phyloP scores from a whole-genome alignment of 2,329 filamentous ascomycete species.

The Beauveria bassiana region DNA sequence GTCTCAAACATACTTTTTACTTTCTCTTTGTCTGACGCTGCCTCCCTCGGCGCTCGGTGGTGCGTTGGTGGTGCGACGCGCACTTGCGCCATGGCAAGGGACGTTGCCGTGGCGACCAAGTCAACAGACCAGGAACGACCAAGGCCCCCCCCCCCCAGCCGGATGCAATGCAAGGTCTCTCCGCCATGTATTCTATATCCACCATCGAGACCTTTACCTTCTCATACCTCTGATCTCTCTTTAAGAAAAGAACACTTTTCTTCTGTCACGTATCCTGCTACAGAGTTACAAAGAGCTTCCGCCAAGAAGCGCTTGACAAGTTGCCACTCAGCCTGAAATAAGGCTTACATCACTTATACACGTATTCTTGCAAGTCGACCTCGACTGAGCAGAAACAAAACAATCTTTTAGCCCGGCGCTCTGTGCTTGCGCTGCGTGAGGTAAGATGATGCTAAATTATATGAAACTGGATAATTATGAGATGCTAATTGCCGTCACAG shows the following conservation, averaged over 20 bases:
- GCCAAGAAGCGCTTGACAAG: conserved; percentile 10
- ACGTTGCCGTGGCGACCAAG: conserved; percentile 27
- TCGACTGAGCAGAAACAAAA: conserved; percentile 41
- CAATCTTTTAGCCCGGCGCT: conserved; percentile 58
- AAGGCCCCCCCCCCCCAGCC: conserved; percentile 16
- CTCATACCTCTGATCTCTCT: conserved; percentile 7
- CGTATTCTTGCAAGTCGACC: conserved; percentile 28
- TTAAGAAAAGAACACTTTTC: conserved; percentile 12
- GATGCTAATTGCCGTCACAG: conserved; percentile 24
- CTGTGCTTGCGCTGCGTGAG: conserved; percentile 80
- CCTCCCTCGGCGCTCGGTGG: conserved; percentile 10
- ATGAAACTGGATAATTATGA: conserved; percentile 1
- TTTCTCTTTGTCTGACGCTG: conserved; percentile 6
- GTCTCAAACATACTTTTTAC: conserved; percentile 6
- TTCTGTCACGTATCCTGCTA: conserved; percentile 11
- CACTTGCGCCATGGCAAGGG: neutral
- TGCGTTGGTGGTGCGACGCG: conserved; percentile 11
- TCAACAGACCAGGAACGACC: conserved; percentile 21
- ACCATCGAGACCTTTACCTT: conserved; percentile 15
- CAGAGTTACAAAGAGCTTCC: conserved; percentile 11
- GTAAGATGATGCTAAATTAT: conserved; percentile 34
- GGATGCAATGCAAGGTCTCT: conserved; percentile 15
- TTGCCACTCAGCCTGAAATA: conserved; percentile 24
- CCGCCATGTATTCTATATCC: conserved; percentile 17
- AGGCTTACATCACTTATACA: conserved; percentile 19